Evolutionary conservation across 2,329 filamentous ascomycete species (phyloP).

Genomic region (Cucurbitaria berberidis): DNA sequence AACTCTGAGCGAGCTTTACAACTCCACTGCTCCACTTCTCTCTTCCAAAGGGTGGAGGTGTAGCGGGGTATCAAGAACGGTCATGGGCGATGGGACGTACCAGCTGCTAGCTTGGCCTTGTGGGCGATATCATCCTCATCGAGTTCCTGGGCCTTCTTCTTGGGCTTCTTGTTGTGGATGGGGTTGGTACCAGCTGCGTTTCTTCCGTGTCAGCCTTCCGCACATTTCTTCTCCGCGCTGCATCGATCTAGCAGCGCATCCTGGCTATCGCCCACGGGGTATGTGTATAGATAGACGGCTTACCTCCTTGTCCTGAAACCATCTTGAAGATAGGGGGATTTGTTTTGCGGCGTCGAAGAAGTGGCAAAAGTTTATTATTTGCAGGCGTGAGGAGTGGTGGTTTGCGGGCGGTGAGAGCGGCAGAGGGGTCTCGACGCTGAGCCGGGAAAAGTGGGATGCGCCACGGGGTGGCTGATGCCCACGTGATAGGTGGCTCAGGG

Average conservation of each 20-base stretch:
- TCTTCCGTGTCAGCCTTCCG: slow-evolving; percentile 26
- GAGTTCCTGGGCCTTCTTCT: slow-evolving; percentile 76
- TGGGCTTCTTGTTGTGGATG: slow-evolving; percentile 77
- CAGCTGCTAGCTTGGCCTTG: slow-evolving; percentile 82
- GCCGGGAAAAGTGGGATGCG: slow-evolving; percentile 21
- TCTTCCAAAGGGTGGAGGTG: no score
- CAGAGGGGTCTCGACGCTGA: slow-evolving; percentile 19
- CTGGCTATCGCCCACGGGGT: not conserved
- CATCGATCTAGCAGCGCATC: not conserved
- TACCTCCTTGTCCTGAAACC: slow-evolving; percentile 59
- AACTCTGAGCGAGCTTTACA: no score
- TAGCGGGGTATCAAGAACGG: not conserved
- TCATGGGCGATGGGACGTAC: slow-evolving; percentile 61
- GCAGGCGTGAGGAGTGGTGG: slow-evolving; percentile 22
- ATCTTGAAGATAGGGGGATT: slow-evolving; percentile 43
- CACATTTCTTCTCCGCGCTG: not conserved
- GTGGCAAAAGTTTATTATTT: slow-evolving; percentile 14
- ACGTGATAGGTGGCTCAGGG: not conserved
- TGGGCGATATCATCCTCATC: slow-evolving; percentile 87
- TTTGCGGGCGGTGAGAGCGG: slow-evolving; percentile 26
- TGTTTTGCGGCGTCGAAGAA: not conserved
- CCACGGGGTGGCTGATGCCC: not conserved
- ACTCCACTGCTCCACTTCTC: no score
- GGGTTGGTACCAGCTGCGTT: slow-evolving; percentile 58
- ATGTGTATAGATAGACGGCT: slow-evolving; percentile 18